Conservation (phyloP, 768 basidiomycete genomes). For the Boletus rubescentipes region DNA sequence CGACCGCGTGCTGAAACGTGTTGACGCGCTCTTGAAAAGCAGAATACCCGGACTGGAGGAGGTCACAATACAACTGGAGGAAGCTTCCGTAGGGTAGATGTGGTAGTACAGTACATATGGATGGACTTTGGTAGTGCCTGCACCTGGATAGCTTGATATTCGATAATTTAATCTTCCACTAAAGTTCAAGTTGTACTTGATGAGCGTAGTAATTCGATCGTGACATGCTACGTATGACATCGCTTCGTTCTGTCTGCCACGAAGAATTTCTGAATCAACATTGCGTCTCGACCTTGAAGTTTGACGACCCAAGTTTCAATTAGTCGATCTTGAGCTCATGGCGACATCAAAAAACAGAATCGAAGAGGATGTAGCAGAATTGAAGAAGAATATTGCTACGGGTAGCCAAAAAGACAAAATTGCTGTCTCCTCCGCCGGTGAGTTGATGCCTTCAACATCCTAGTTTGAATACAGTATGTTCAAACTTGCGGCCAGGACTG, state of each 20-base stretch:
- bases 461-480: neutral
- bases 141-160: constrained; percentile 14
- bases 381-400: constrained; percentile 52
- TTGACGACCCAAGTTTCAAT: neutral
- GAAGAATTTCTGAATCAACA: neutral
- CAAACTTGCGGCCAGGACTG: constrained; percentile 49
- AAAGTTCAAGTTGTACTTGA: neutral
- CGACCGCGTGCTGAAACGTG: constrained; percentile 73
- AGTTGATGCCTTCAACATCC: constrained; percentile 1
- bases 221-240: no score
- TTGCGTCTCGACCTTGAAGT: neutral
- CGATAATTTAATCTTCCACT: constrained; percentile 12
- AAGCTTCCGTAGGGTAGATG: constrained; percentile 9
- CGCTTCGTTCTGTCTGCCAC: neutral
- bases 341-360: constrained; percentile 10
- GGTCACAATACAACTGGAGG: constrained; percentile 85
- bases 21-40: constrained; percentile 67
- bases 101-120: neutral
- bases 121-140: constrained; percentile 11
- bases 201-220: no score
- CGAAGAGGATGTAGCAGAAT: constrained; percentile 47
- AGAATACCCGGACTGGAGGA: constrained; percentile 84
- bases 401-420: constrained; percentile 28
- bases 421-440: constrained; percentile 24
- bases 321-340: constrained; percentile 10